Base-by-base conservation (phyloP, 2,329 filamentous ascomycete species). In the Penicillium sp. region DNA sequence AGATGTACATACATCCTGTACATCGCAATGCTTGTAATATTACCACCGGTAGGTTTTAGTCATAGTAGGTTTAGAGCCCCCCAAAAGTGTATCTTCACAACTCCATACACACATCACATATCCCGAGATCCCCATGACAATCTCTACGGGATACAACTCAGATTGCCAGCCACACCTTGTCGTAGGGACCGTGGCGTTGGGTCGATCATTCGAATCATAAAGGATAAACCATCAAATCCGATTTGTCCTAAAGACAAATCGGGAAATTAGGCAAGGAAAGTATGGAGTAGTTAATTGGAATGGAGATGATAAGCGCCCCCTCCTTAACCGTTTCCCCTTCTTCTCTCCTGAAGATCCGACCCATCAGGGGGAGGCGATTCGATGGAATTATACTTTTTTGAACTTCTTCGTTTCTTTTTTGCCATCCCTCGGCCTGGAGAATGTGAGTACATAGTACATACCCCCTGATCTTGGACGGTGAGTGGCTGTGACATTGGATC, bases 301-400 rank as follows among this genome's bases (percentile, higher is more conserved):
- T 67, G 61, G 58, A 60, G 64, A 59, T 59, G 42, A 51, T 24
- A 58, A 60, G 30, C 66, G 60, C 62, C 66, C 7, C 40, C 40
- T 19, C 35, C 12, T 10, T 33, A 6, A 33, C 30, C 10, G n/a
- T 33, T 33, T 33, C 30, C 30, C 30, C 40, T 44, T 44, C 8
- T 65, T 67, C 59, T 70, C 70, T 71, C 69, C 70, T 71, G 69
- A 71, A 71, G 69, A 72, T 72, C 70, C 56, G 60, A 64, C 58
- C 62, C 60, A 53, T 60, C 51, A 26, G 22, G 53, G 30, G 30
- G 47, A 33, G 47, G 28, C 28, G 47, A 50, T 50, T n/a, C 9
- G 47, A 33, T 51, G 10, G 2, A 51, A 51, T 19, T 33, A 35
- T 51, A 51, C 30, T 51, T 51, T 51, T 12, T 49, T 4, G 30